Percentiles rank a stretch among this genome's conserved stretches.
Evolutionary conservation across 2,329 filamentous ascomycete genomes (phyloP).

Genomic region (Lojkania enalia): DNA sequence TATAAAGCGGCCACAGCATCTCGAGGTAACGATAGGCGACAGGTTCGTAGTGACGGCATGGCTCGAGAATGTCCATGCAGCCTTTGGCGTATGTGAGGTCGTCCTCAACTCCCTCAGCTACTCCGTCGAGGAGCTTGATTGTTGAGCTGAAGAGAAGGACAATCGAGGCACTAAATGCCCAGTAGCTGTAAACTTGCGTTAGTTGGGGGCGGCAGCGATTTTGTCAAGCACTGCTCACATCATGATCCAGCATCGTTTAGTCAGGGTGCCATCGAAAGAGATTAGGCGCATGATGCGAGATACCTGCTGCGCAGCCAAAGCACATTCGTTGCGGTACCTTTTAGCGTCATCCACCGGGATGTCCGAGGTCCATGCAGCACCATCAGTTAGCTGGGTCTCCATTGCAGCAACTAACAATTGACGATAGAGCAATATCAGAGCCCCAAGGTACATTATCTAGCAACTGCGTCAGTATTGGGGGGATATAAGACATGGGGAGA

Average conservation of each 20-base stretch:
- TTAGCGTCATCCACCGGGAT: slow-evolving; percentile 32
- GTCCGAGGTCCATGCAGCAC: slow-evolving; percentile 25
- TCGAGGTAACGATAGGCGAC: slow-evolving; percentile 38
- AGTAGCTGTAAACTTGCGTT: slow-evolving; percentile 30
- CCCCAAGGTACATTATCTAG: slow-evolving; percentile 45
- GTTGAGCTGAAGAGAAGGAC: slow-evolving; percentile 41
- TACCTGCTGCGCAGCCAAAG: slow-evolving; percentile 41
- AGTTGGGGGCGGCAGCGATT: no score
- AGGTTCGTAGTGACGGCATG: slow-evolving; percentile 35
- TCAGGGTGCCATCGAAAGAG: slow-evolving; percentile 39
- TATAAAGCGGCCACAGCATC: slow-evolving; percentile 40
- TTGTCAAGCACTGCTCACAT: slow-evolving; percentile 35
- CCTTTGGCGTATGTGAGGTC: slow-evolving; percentile 40
- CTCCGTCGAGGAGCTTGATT: slow-evolving; percentile 39
- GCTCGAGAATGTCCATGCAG: slow-evolving; percentile 43
- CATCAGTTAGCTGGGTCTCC: slow-evolving; percentile 34
- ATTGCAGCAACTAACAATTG: slow-evolving; percentile 39
- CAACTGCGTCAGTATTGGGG: slow-evolving; percentile 1
- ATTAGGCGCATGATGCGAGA: slow-evolving; percentile 40
- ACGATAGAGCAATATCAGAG: slow-evolving; percentile 41
- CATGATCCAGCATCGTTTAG: slow-evolving; percentile 44
- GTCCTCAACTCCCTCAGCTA: slow-evolving; percentile 31
- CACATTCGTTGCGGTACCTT: slow-evolving; percentile 36
- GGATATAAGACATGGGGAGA: background rate
- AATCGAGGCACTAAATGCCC: slow-evolving; percentile 40